Evolutionary conservation across 2,329 filamentous ascomycete genomes (phyloP).

Genomic region (Aspergillus japonicus): DNA sequence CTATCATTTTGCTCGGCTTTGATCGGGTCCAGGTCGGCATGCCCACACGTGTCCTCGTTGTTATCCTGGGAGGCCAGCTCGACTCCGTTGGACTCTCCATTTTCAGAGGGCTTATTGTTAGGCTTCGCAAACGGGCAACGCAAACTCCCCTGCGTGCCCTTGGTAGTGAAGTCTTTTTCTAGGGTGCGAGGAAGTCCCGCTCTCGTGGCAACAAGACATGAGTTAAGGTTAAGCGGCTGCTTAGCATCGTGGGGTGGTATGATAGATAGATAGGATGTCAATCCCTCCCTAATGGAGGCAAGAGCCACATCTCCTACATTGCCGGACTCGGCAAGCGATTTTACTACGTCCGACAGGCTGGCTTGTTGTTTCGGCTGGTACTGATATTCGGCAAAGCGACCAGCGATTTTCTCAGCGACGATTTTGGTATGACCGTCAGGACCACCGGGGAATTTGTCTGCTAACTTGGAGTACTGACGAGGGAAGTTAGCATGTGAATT

Average conservation of each 20-base stretch:
- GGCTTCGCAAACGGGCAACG: constrained; percentile 74
- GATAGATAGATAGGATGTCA: constrained; percentile 42
- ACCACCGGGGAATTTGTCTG: constrained; percentile 30
- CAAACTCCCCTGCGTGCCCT: constrained; percentile 75
- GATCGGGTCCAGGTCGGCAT: constrained; percentile 62
- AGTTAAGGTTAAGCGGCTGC: constrained; percentile 34
- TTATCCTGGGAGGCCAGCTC: constrained; percentile 39
- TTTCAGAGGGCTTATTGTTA: constrained; percentile 40
- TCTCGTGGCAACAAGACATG: constrained; percentile 41
- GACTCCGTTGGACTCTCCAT: constrained; percentile 39
- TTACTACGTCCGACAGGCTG: constrained; percentile 60
- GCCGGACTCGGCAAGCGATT: constrained; percentile 59
- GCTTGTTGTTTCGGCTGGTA: constrained; percentile 59
- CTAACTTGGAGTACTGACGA: constrained; percentile 36
- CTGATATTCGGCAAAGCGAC: constrained; percentile 32
- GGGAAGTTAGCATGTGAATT: constrained; percentile 28
- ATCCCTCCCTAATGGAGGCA: constrained; percentile 38
- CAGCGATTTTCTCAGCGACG: constrained; percentile 31
- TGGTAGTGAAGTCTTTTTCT: constrained; percentile 87
- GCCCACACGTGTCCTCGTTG: constrained; percentile 44
- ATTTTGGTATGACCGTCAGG: constrained; percentile 32
- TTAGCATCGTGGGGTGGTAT: constrained; percentile 30
- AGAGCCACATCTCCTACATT: constrained; percentile 59
- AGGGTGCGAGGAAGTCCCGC: constrained; percentile 65
- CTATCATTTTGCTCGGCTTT: constrained; percentile 48